These are phyloP conservation scores for Massospora cicadina DNA, from an alignment of 371 early-diverging fungal genomes.

Conservation along the genomic window DNA sequence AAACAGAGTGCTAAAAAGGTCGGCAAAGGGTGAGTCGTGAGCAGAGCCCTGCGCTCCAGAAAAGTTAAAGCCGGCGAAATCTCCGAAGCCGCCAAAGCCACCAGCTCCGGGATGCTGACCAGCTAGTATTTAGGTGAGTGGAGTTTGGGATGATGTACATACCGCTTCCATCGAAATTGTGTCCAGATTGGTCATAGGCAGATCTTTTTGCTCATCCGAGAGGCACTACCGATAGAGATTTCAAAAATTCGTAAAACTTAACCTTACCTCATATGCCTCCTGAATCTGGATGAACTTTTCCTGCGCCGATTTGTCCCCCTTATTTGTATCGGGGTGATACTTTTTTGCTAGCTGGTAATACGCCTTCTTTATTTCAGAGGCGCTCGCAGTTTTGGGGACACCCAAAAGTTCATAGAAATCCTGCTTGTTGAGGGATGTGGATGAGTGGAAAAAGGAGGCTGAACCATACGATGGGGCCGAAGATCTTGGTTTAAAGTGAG, in stretches of 20 bases:
- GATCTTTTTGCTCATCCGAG: conserved; percentile 72
- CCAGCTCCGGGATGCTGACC: conserved; percentile 37
- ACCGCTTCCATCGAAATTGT: conserved; percentile 30
- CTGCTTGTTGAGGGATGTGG: conserved; percentile 20
- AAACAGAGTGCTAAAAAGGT: too few relatives aligned
- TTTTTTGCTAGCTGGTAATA: conserved; percentile 87
- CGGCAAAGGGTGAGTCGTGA: too few relatives aligned
- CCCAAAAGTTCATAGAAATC: conserved; percentile 76
- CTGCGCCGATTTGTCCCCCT: conserved; percentile 58
- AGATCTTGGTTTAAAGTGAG: too few relatives aligned
- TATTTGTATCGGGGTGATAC: conserved; percentile 93
- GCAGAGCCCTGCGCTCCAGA: conserved; percentile 19
- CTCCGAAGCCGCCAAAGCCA: conserved; percentile 31
- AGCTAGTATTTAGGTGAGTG: conserved; percentile 15
- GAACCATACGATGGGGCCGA: too few relatives aligned
- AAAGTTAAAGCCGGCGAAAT: conserved; percentile 31
- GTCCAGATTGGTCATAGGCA: conserved; percentile 81
- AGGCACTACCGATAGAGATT: conserved; percentile 32
- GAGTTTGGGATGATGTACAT: conserved; percentile 9
- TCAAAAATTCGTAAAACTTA: conserved; percentile 1
- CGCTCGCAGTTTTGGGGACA: conserved; percentile 49
- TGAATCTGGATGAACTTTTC: conserved; percentile 93
- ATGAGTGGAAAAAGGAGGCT: not conserved
- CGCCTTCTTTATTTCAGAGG: conserved; percentile 81
- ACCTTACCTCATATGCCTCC: conserved; percentile 68